Evolutionary conservation across 192 early-diverging fungal genomes (phyloP).

Genomic region (Rhizoclosmatium sp.): DNA sequence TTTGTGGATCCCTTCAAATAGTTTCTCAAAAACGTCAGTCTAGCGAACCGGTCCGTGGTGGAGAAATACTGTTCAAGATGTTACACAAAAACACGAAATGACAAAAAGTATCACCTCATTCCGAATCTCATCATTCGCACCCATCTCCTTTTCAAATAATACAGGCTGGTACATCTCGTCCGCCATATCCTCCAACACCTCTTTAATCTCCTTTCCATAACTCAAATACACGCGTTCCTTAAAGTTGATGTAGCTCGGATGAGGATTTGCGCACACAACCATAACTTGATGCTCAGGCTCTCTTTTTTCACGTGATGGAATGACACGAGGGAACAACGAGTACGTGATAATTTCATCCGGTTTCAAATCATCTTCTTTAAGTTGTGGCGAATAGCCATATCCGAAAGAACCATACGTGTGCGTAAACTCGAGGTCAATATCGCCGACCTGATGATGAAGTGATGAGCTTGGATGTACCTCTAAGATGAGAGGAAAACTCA

Average conservation of each 20-base stretch:
- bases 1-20: slow-evolving; percentile 34
- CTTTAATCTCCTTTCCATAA: slow-evolving; percentile 41
- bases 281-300: slow-evolving; percentile 47
- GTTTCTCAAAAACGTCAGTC: slow-evolving; percentile 36
- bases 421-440: slow-evolving; percentile 55
- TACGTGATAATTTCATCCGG: slow-evolving; percentile 48
- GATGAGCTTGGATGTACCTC: slow-evolving; percentile 39
- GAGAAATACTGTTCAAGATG: slow-evolving; percentile 19
- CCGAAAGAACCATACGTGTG: slow-evolving; percentile 59
- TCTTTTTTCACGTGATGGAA: slow-evolving; percentile 37
- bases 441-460: slow-evolving; percentile 40
- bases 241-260: slow-evolving; percentile 52
- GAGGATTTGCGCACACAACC: slow-evolving; percentile 49
- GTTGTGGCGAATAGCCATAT: slow-evolving; percentile 53
- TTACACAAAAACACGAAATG: background rate
- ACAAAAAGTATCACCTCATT: slow-evolving; percentile 18
- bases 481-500: slow-evolving; percentile 31
- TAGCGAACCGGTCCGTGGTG: slow-evolving; percentile 25
- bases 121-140: slow-evolving; percentile 10
- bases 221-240: slow-evolving; percentile 42
- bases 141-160: slow-evolving; percentile 36
- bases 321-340: slow-evolving; percentile 57
- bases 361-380: slow-evolving; percentile 44
- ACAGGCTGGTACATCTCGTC: slow-evolving; percentile 8
- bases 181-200: slow-evolving; percentile 21